Conservation (phyloP, 2,329 filamentous ascomycete genomes). For the Clonostachys rosea region DNA sequence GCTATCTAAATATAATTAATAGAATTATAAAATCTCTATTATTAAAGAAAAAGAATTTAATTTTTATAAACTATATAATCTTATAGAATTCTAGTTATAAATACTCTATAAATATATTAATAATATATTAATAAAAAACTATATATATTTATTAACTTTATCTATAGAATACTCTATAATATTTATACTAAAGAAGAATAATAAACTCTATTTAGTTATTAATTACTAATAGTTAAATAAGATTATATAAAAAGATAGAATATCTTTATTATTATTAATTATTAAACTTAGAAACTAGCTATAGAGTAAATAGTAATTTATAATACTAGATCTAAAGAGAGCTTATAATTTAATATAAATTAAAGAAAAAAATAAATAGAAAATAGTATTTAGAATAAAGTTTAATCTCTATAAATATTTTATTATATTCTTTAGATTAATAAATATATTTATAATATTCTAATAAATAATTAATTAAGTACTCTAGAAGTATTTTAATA, state of each 20-base stretch:
- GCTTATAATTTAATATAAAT: slow-evolving; percentile 24
- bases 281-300: slow-evolving; percentile 13
- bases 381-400: slow-evolving; percentile 21
- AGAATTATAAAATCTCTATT: no score
- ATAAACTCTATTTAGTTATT: slow-evolving; percentile 12
- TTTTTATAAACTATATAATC: no score
- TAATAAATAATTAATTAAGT: background rate
- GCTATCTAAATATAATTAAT: no score
- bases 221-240: slow-evolving; percentile 17
- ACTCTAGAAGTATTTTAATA: background rate
- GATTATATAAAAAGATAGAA: slow-evolving; percentile 15
- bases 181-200: slow-evolving; percentile 13
- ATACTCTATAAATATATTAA: no score
- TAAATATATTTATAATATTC: slow-evolving; percentile 4
- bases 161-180: slow-evolving; percentile 1
- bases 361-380: slow-evolving; percentile 17
- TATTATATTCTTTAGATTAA: slow-evolving; percentile 19
- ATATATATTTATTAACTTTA: slow-evolving; percentile 7
- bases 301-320: slow-evolving; percentile 6
- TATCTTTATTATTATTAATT: slow-evolving; percentile 11
- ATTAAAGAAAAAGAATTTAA: no score
- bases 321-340: slow-evolving; percentile 8
- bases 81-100: no score
- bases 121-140: no score
- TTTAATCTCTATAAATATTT: slow-evolving; percentile 24